Conservation (phyloP, 805 yeast species). For the Yamadazyma ubonensis region DNA sequence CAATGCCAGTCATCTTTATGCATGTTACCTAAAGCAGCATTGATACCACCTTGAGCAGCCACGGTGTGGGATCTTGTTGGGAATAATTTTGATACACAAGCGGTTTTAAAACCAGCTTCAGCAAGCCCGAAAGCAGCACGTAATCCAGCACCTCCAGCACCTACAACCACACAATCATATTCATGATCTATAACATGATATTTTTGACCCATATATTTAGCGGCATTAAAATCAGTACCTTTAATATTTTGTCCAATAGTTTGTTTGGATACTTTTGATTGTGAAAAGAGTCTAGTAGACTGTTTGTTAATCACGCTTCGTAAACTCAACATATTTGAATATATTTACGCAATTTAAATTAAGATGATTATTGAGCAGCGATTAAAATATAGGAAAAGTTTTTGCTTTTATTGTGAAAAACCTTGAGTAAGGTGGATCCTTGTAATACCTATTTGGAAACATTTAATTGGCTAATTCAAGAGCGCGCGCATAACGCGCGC, state of each 20-base stretch:
- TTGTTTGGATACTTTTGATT: conserved; percentile 28
- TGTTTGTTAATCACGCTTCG: conserved; percentile 12
- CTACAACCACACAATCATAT: conserved; percentile 95
- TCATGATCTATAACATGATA: conserved; percentile 96
- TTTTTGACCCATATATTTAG: conserved; percentile 53
- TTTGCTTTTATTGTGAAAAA: conserved; percentile 7
- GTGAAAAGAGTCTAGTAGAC: conserved; percentile 23
- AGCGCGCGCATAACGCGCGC: conserved; percentile 1
- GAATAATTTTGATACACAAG: conserved; percentile 94
- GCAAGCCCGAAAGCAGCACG: conserved; percentile 98
- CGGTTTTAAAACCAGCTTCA: conserved; percentile 95
- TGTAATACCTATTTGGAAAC: conserved; percentile 3
- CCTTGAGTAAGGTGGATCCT: conserved; percentile 1
- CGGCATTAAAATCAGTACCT: conserved; percentile 40
- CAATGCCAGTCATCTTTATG: conserved; percentile 98
- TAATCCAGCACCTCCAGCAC: conserved; percentile 99
- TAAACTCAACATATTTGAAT: conserved; percentile 14
- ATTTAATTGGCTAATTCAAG: conserved; percentile 3
- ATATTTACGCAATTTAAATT: not conserved
- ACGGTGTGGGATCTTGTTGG: conserved; percentile 99
- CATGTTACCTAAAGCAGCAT: conserved; percentile 98
- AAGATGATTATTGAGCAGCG: not conserved
- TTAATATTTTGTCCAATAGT: conserved; percentile 37
- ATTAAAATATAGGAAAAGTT: conserved; percentile 2
- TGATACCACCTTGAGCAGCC: conserved; percentile 99